Conservation (phyloP, 148 eudicot genomes). For the Camellia lanceoleosa region DNA sequence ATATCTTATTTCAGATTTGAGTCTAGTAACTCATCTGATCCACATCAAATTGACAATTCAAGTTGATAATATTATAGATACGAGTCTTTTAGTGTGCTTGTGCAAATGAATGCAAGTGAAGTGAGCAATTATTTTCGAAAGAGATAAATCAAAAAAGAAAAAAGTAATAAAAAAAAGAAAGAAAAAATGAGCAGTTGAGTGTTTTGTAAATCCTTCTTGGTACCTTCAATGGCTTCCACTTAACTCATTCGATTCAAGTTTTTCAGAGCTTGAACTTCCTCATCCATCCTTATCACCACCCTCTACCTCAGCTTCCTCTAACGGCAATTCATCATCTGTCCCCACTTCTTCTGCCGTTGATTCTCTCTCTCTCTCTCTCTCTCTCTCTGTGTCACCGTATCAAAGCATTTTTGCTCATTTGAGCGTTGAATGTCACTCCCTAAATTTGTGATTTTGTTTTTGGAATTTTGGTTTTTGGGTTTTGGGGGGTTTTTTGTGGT, state of each 20-base stretch:
- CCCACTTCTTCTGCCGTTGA: constrained; percentile 83
- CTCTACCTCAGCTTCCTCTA: constrained; percentile 12
- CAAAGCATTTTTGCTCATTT: constrained; percentile 42
- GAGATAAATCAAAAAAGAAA: not conserved
- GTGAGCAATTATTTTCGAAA: not conserved
- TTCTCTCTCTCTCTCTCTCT: constrained; percentile 62
- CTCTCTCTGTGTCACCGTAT: constrained; percentile 31
- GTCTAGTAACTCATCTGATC: too few species aligned
- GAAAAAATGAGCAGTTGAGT: constrained; percentile 10
- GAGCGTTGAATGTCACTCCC: not conserved
- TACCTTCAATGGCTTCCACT: constrained; percentile 4
- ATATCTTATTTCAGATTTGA: too few species aligned
- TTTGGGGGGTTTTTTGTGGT: not conserved
- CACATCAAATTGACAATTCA: too few species aligned
- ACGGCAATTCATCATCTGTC: constrained; percentile 18
- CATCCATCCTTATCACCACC: not conserved
- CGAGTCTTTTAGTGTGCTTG: too few species aligned
- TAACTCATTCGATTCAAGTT: constrained; percentile 4
- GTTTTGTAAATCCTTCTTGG: constrained; percentile 7
- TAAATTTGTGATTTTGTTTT: not conserved
- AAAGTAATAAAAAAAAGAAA: not conserved
- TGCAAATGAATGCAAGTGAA: too few species aligned
- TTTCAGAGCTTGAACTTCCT: constrained; percentile 2
- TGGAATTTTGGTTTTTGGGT: not conserved
- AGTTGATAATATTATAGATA: too few species aligned